These are phyloP conservation scores for Fusarium vanettenii DNA, from an alignment of 2,329 filamentous ascomycete genomes.

Conservation along the genomic window DNA sequence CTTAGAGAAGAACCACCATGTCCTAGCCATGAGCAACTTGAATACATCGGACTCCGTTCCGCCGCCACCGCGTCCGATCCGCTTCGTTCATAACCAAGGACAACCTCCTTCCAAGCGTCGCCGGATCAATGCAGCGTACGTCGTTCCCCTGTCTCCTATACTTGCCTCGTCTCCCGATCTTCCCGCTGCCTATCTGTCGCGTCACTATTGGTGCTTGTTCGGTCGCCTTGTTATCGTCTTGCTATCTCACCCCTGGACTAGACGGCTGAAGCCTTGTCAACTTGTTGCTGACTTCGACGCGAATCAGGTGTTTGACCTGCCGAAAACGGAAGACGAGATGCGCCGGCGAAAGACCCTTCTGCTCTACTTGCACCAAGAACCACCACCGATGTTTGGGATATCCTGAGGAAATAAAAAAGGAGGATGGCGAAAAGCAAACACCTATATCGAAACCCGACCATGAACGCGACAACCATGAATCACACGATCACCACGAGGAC, in stretches of 20 bases:
- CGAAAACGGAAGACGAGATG: constrained; percentile 82
- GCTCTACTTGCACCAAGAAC: constrained; percentile 79
- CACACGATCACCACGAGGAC: constrained; percentile 47
- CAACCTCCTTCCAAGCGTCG: constrained; percentile 83
- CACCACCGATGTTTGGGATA: constrained; percentile 78
- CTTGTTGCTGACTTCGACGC: constrained; percentile 30
- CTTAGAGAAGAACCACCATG: constrained; percentile 49
- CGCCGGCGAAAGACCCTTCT: constrained; percentile 77
- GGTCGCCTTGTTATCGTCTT: not conserved
- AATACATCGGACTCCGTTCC: constrained; percentile 54
- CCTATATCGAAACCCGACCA: constrained; percentile 14
- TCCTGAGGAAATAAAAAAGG: constrained; percentile 63
- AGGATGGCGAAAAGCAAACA: constrained; percentile 45
- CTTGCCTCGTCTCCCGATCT: not conserved
- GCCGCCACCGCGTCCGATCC: constrained; percentile 68
- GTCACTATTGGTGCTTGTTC: not conserved
- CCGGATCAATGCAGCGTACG: constrained; percentile 82
- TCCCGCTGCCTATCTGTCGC: not conserved
- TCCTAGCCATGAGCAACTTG: constrained; percentile 59
- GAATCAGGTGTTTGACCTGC: constrained; percentile 59
- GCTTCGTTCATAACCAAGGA: constrained; percentile 85
- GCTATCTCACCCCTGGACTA: not conserved
- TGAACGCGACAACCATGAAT: constrained; percentile 42
- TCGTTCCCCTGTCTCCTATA: constrained; percentile 36
- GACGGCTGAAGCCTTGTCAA: not conserved